Evolutionary conservation across 2,329 filamentous ascomycete species (phyloP).

Genomic region (Westerdykella aurantiaca): DNA sequence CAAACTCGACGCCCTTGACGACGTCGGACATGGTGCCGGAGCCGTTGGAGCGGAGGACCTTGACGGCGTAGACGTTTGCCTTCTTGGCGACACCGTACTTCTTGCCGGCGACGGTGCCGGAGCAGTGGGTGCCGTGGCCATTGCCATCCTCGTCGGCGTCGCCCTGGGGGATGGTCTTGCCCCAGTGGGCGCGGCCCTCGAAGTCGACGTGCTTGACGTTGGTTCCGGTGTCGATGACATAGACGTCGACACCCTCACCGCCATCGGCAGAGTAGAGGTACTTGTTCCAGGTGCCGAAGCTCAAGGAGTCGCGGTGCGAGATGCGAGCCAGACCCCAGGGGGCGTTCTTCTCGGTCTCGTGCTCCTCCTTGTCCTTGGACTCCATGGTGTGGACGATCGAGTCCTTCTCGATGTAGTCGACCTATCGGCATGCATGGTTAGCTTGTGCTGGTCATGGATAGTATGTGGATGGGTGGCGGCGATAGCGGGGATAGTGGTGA

Average conservation of each 20-base stretch:
- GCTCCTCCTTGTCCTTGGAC: conserved; percentile 27
- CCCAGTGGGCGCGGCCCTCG: conserved; percentile 91
- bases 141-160: conserved; percentile 92
- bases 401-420: conserved; percentile 95
- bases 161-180: conserved; percentile 83
- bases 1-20: conserved; percentile 96
- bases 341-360: conserved; percentile 76
- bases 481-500: conserved; percentile 10
- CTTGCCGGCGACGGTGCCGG: conserved; percentile 93
- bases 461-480: conserved; percentile 13
- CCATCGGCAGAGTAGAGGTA: conserved; percentile 87
- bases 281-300: conserved; percentile 95
- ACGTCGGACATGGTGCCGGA: conserved; percentile 98
- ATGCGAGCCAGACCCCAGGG: conserved; percentile 99
- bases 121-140: conserved; percentile 98
- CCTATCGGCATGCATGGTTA: conserved; percentile 50
- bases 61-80: conserved; percentile 92
- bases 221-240: conserved; percentile 97
- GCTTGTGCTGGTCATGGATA: conserved; percentile 18
- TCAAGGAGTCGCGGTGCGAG: conserved; percentile 82
- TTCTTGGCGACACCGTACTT: conserved; percentile 99
- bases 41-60: conserved; percentile 95
- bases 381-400: conserved; percentile 80
- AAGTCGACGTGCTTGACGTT: conserved; percentile 94
- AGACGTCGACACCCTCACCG: conserved; percentile 96